phyloP scores from a whole-genome alignment of 1,284 basidiomycete species.

The Ganoderma lingzhi region DNA sequence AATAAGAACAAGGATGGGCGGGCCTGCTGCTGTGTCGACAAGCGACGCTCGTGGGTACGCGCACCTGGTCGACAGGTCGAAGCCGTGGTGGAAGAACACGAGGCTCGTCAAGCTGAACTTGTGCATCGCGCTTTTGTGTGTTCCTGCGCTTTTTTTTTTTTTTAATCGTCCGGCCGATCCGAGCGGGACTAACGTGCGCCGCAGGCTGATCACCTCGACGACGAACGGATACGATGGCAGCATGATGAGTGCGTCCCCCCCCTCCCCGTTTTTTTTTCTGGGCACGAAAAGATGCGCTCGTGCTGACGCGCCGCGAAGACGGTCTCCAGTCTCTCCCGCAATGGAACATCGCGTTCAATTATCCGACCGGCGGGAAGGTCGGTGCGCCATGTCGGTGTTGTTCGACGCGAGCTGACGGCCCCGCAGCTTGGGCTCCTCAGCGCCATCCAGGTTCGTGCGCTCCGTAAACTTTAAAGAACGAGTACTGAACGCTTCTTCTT shows the following conservation, averaged over 20 bases:
- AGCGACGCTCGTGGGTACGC: slow-evolving; percentile 34
- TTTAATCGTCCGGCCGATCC: background rate
- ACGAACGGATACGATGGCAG: slow-evolving; percentile 78
- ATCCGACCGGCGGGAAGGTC: slow-evolving; percentile 58
- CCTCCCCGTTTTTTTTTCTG: background rate
- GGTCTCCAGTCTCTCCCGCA: slow-evolving; percentile 70
- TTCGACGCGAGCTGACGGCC: background rate
- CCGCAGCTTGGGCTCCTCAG: slow-evolving; percentile 69
- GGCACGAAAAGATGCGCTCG: no score
- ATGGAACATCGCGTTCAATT: slow-evolving; percentile 65
- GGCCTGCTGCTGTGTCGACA: slow-evolving; percentile 37
- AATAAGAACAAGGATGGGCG: slow-evolving; percentile 37
- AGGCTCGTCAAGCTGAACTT: slow-evolving; percentile 62
- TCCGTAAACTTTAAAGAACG: no score
- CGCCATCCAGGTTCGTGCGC: slow-evolving; percentile 67
- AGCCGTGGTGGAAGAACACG: slow-evolving; percentile 43
- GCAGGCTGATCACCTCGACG: slow-evolving; percentile 73
- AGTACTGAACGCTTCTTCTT: background rate
- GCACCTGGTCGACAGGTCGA: slow-evolving; percentile 37
- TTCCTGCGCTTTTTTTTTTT: slow-evolving; percentile 11
- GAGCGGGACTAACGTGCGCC: background rate
- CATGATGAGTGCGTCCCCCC: slow-evolving; percentile 63
- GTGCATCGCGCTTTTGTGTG: slow-evolving; percentile 71
- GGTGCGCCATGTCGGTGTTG: background rate
- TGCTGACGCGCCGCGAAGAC: slow-evolving; percentile 39